Evolutionary conservation across 2,329 filamentous ascomycete genomes (phyloP), one percentile per base, ranked within the genome.

Genomic region (Colletotrichum kahawae): DNA sequence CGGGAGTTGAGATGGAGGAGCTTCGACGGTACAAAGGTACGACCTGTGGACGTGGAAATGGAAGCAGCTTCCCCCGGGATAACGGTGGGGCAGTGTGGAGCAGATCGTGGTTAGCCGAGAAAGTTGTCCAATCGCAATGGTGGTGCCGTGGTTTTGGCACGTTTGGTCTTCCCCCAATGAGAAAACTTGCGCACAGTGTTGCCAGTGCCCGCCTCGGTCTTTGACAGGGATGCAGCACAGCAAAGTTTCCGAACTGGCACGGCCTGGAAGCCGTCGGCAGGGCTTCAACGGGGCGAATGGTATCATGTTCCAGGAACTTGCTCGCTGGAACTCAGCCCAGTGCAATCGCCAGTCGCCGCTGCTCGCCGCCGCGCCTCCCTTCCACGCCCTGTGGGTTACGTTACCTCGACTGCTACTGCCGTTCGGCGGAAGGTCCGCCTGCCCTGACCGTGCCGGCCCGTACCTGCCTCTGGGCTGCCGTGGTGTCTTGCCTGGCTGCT

Each of bases 101-200:
- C 16, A 12, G 36, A 31, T 24, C 65, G 8, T 43, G 14, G 33
- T 7, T 43, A 65, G 27, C 51, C 27, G 67, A 65, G 13, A 51
- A 24, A 60, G 59, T 65, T 70, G 34, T 29, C 71, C 71, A 74
- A 74, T 74, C 59, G 71, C 65, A 59, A 34, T 21, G 57, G n/a
- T 4, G 10, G 10, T 38, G 10, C 54, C 54, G 64, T 7, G 9
- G 9, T 14, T 16, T 21, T 63, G 21, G 36, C 64, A 24, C 21
- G 13, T 16, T 12, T 29, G 5, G 8, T 21, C 63, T 29, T 27
- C 29, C 51, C 38, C 38, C 64, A 54, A n/a, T 38, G 18, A 60
- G 64, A 68, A 72, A 68, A 72, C 70, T 33, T 60, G 64, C 64
- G 64, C 70, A 72, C 70, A 68, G 70, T 72, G 36, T 38, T 10